Evolutionary conservation across 108 stramenopile species (phyloP).

Genomic region (Craspedostauros australis): DNA sequence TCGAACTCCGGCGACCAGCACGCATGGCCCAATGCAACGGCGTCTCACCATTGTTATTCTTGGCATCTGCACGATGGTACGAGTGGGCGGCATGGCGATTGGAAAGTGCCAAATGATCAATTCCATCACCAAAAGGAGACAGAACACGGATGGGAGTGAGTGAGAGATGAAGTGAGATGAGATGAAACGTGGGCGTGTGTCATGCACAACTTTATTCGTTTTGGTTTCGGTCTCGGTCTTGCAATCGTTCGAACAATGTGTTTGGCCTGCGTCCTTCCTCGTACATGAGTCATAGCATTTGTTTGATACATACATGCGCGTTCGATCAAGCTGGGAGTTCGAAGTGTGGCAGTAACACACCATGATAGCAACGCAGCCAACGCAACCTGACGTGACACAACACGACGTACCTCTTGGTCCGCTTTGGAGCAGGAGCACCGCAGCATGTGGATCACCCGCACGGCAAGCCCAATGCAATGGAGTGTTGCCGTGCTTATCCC

Average conservation of each 20-base stretch:
- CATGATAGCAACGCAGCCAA: no score
- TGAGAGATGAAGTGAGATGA: neutral
- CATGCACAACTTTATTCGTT: neutral
- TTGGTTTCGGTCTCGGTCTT: neutral
- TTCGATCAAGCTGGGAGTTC: no score
- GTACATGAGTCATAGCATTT: no score
- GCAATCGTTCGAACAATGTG: no score
- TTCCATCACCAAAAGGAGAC: neutral
- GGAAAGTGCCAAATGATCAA: neutral
- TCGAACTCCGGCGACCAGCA: slow-evolving; percentile 44
- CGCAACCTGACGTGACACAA: no score
- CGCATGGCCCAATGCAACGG: slow-evolving; percentile 87
- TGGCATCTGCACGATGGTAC: slow-evolving; percentile 36
- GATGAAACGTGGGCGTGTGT: neutral
- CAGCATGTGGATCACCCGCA: slow-evolving; percentile 56
- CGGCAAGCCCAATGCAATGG: slow-evolving; percentile 83
- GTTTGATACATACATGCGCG: no score
- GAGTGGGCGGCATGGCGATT: neutral
- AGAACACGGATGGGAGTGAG: neutral
- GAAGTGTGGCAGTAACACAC: no score
- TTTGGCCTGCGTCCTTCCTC: no score
- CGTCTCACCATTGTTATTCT: slow-evolving; percentile 75
- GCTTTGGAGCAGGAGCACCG: slow-evolving; percentile 49
- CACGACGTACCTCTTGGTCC: slow-evolving; percentile 44
- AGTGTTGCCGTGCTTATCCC: slow-evolving; percentile 68